Evolutionary conservation across 2,329 filamentous ascomycete genomes (phyloP).

Genomic region (Colletotrichum phormii): DNA sequence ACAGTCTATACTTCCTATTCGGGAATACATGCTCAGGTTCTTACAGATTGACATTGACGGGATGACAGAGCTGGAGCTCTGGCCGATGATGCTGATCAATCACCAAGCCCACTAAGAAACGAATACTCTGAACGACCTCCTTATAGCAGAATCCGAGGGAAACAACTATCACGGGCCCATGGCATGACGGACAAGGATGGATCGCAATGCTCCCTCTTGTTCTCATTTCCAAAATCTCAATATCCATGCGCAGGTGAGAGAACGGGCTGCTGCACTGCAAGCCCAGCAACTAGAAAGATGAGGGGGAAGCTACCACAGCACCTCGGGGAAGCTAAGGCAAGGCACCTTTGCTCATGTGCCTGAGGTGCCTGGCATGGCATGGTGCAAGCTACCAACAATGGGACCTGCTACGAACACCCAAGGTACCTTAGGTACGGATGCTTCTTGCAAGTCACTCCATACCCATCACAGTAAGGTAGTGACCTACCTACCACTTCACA

Average conservation of each 20-base stretch:
- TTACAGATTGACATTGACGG: neutral
- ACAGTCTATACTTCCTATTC: conserved; percentile 29
- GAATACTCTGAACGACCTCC: neutral
- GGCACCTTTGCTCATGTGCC: conserved; percentile 19
- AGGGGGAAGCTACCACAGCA: neutral
- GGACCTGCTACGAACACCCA: no score
- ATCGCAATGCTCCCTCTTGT: neutral
- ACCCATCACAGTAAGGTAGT: no score
- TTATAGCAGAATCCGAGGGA: conserved; percentile 4
- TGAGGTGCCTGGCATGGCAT: conserved; percentile 4
- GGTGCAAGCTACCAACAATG: neutral
- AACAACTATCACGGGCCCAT: neutral
- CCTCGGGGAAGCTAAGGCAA: conserved; percentile 10
- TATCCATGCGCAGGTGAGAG: neutral
- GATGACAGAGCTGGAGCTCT: conserved; percentile 19
- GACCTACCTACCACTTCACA: neutral
- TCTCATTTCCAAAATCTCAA: neutral
- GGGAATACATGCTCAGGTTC: neutral
- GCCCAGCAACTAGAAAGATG: neutral
- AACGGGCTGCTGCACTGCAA: neutral
- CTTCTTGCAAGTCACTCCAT: no score
- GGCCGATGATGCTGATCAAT: neutral
- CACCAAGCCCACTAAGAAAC: neutral
- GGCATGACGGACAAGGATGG: neutral
- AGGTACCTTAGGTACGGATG: no score